Evolutionary conservation across 1,139 yeast genomes (phyloP).

Genomic region (Blastobotrys serpentis): DNA sequence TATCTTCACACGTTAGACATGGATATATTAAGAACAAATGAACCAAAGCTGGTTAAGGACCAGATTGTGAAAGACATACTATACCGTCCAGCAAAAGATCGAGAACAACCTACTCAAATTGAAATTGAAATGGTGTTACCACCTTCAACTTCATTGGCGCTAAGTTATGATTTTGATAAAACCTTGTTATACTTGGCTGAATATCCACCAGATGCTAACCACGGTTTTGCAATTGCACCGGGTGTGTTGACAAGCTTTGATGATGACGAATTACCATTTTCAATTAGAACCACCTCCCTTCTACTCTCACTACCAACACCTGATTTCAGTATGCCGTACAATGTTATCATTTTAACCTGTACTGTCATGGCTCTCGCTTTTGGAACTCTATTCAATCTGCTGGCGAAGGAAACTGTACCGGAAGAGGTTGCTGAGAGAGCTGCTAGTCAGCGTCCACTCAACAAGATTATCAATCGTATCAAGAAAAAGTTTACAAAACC

Average conservation of each 20-base stretch:
- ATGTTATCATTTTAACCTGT: conserved; percentile 90
- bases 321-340: conserved; percentile 98
- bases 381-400: conserved; percentile 78
- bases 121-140: conserved; percentile 70
- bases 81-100: conserved; percentile 76
- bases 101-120: conserved; percentile 78
- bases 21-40: conserved; percentile 22
- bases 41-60: conserved; percentile 27
- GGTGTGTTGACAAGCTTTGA: conserved; percentile 60
- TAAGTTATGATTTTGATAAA: conserved; percentile 83
- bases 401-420: conserved; percentile 72
- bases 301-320: conserved; percentile 91
- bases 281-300: conserved; percentile 78
- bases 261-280: conserved; percentile 30
- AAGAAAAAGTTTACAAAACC: conserved; percentile 15
- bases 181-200: conserved; percentile 81
- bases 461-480: conserved; percentile 19
- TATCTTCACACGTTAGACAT: conserved; percentile 65
- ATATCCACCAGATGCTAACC: conserved; percentile 99
- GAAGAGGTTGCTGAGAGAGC: conserved; percentile 67
- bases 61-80: conserved; percentile 53
- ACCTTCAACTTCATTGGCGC: conserved; percentile 56
- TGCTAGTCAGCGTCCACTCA: conserved; percentile 25
- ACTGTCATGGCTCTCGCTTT: conserved; percentile 91
- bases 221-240: conserved; percentile 93